Percentiles rank a stretch among this genome's conserved stretches.
These are phyloP conservation scores for Fusarium sp. DNA, from an alignment of 2,329 filamentous ascomycete genomes.

Conservation along the genomic window DNA sequence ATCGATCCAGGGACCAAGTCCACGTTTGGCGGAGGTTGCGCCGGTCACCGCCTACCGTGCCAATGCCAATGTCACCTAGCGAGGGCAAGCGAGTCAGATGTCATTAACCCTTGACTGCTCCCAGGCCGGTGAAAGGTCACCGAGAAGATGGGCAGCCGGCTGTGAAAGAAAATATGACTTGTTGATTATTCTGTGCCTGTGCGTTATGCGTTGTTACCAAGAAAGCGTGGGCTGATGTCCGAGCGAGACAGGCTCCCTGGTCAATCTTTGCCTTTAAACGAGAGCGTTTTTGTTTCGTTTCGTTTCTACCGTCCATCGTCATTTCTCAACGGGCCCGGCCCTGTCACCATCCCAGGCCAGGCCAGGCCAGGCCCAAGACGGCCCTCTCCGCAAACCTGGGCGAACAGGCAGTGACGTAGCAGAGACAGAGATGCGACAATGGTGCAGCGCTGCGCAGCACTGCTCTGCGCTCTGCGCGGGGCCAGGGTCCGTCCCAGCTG, in stretches of 20 bases:
- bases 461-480: background rate
- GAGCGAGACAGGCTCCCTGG: slow-evolving; percentile 23
- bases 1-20: background rate
- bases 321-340: slow-evolving; percentile 11
- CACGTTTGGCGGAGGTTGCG: background rate
- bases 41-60: background rate
- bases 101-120: background rate
- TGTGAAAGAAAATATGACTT: slow-evolving; percentile 9
- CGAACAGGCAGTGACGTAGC: slow-evolving; percentile 20
- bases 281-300: slow-evolving; percentile 37
- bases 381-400: slow-evolving; percentile 31
- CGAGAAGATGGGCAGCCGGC: background rate
- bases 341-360: slow-evolving; percentile 4
- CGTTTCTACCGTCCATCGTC: slow-evolving; percentile 23
- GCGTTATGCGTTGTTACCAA: slow-evolving; percentile 27
- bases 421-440: slow-evolving; percentile 1
- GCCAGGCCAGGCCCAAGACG: slow-evolving; percentile 10
- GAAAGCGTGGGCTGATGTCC: slow-evolving; percentile 31
- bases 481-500: background rate
- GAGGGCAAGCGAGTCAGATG: slow-evolving; percentile 26
- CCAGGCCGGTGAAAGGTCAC: slow-evolving; percentile 3
- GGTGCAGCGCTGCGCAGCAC: background rate
- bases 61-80: background rate
- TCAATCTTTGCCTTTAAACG: slow-evolving; percentile 18
- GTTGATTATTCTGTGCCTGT: slow-evolving; percentile 14